Base-by-base conservation (phyloP, 768 basidiomycete species). In the Lactarius hatsudake region DNA sequence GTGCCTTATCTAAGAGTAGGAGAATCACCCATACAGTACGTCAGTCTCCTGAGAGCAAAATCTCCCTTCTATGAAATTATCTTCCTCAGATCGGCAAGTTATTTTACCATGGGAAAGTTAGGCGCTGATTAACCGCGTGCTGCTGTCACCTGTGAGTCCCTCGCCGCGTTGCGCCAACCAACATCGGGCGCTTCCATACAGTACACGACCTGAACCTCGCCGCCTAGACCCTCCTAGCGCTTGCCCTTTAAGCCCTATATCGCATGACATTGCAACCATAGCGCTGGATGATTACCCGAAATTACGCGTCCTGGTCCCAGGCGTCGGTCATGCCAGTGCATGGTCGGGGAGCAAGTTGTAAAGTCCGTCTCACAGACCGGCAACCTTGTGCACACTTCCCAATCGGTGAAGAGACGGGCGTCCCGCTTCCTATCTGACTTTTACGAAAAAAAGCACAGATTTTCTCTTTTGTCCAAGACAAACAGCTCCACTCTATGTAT, bases 1-100 rank as follows among this genome's bases (percentile, higher is more conserved):
- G 56, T 40, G 57, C 56, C 55, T 36, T 38, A 38, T 66, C 45
- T 18, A 32, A 13, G 43, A 57, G 20, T 15, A 8, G 30, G 40
- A 51, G 20, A 62, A 62, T 67, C 58, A n/a, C 32, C 40, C 58
- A 54, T 59, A 36, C 20, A 9, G n/a, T 61, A 30, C 36, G 12
- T 36, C 1, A 12, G 36, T 32, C 18, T 8, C 54, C 57, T 36
- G 15, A 42, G 7, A n/a, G n/a, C 20, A 42, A 53, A 56, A 18
- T 43, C 48, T 30, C 17, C 15, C 15, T 40, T 15, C 12, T 15
- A 15, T 40, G 38, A 40, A 40, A n/a, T 38, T 32, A 32, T 18
- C 38, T 42, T 61, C 23, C 18, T 61, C 36, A 65, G 26, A 55
- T n/a, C 12, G 20, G 36, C 55, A 32, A 28, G 34, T 26, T 4